Percentiles rank a stretch among this genome's conserved stretches.
Evolutionary conservation across 768 basidiomycete genomes (phyloP).

Genomic region (Chlorophyllum brunneum): DNA sequence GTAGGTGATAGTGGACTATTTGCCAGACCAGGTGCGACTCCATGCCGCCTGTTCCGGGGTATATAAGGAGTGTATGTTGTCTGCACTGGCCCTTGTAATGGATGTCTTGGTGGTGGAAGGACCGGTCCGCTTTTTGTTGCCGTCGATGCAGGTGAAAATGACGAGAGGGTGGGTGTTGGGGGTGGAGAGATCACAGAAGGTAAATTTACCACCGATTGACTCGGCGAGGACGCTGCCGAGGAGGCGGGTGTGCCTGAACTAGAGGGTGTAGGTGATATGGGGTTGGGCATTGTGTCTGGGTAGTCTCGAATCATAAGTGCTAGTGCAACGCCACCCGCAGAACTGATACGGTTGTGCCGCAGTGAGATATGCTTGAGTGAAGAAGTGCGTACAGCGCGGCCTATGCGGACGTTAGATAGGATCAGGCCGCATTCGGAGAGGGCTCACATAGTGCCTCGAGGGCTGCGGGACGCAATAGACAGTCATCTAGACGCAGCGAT

Average conservation of each 20-base stretch:
- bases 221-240: conserved; percentile 35
- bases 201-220: conserved; percentile 26
- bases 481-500: conserved; percentile 87
- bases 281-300: conserved; percentile 62
- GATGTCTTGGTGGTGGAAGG: conserved; percentile 58
- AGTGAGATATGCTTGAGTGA: conserved; percentile 86
- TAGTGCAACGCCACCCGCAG: conserved; percentile 84
- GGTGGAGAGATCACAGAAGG: conserved; percentile 25
- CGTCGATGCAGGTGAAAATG: conserved; percentile 24
- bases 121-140: conserved; percentile 15
- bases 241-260: conserved; percentile 28
- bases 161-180: conserved; percentile 34
- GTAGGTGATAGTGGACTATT: conserved; percentile 41
- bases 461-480: conserved; percentile 64
- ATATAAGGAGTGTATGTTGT: conserved; percentile 12
- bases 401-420: conserved; percentile 31
- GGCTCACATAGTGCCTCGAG: conserved; percentile 77
- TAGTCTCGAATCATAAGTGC: conserved; percentile 98
- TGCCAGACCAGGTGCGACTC: conserved; percentile 31
- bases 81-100: conserved; percentile 42
- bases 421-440: no score
- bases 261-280: conserved; percentile 28
- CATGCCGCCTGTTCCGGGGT: conserved; percentile 15
- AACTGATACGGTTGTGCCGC: conserved; percentile 81
- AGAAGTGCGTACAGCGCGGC: conserved; percentile 79